phyloP scores from a whole-genome alignment of 164 flowering plant genomes.

The Santalum album region DNA sequence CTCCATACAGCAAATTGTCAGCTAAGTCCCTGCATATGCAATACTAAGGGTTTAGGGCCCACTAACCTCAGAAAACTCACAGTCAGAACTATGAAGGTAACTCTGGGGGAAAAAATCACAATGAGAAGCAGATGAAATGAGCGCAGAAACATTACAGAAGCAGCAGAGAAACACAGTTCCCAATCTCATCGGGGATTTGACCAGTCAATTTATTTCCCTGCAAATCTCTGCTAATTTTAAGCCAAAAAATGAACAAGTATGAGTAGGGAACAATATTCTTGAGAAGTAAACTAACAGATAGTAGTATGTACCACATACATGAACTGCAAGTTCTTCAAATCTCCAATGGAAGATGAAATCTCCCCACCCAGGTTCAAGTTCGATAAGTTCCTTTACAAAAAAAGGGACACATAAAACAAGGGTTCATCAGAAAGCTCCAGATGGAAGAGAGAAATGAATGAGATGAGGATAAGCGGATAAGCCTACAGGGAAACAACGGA shows the following conservation, averaged over 20 bases:
- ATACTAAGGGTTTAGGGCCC: too few relatives aligned
- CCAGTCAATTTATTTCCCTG: slow-evolving; percentile 76
- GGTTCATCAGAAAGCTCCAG: background rate
- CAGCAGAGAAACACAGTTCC: slow-evolving; percentile 49
- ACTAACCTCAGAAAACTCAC: too few relatives aligned
- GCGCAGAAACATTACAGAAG: slow-evolving; percentile 32
- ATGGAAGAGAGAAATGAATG: background rate
- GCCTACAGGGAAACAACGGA: slow-evolving; percentile 73
- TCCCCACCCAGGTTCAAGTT: slow-evolving; percentile 80
- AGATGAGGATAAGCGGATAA: background rate
- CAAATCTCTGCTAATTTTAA: slow-evolving; percentile 45
- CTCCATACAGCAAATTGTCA: slow-evolving; percentile 61
- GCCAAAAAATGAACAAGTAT: background rate
- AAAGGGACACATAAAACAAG: background rate
- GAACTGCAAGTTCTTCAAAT: slow-evolving; percentile 48
- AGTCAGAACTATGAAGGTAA: background rate
- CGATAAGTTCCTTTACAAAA: slow-evolving; percentile 57
- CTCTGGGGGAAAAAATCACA: too few relatives aligned
- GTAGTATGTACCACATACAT: slow-evolving; percentile 30
- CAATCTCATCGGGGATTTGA: slow-evolving; percentile 94
- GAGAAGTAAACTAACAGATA: background rate
- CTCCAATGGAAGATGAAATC: slow-evolving; percentile 78
- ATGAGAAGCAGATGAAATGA: background rate
- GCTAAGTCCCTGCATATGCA: slow-evolving; percentile 60
- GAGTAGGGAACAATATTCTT: too few relatives aligned